phyloP scores from a whole-genome alignment of 176 grass and related monocot species.

The Carex scoparia region DNA sequence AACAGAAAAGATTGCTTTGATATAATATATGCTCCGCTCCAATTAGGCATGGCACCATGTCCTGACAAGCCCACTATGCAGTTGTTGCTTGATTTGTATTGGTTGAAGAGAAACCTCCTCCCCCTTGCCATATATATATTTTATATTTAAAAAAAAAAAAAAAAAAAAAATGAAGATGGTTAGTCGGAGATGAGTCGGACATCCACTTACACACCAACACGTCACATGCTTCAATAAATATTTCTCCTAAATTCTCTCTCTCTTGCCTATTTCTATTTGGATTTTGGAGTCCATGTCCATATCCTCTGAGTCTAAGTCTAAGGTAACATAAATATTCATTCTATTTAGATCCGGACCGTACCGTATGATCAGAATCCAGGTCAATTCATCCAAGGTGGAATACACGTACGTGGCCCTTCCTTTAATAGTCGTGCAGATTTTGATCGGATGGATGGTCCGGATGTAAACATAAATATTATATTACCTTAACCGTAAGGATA shows the following conservation, averaged over 20 bases:
- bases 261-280: background rate
- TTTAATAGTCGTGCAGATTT: too few relatives aligned
- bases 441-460: too few relatives aligned
- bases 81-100: conserved; percentile 8
- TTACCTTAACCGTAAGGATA: too few relatives aligned
- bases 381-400: too few relatives aligned
- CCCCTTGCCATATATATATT: background rate
- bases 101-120: background rate
- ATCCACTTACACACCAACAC: conserved; percentile 27
- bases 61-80: conserved; percentile 14
- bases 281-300: too few relatives aligned
- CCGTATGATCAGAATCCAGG: too few relatives aligned
- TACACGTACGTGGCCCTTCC: too few relatives aligned
- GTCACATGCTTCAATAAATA: conserved; percentile 8
- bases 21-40: background rate
- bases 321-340: too few relatives aligned
- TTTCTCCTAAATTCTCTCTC: conserved; percentile 13
- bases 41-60: conserved; percentile 22
- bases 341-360: too few relatives aligned
- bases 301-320: too few relatives aligned
- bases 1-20: conserved; percentile 13
- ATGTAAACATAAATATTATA: too few relatives aligned
- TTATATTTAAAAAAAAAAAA: conserved; percentile 6
- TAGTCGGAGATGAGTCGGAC: conserved; percentile 28
- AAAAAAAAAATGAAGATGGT: background rate